These are phyloP conservation scores for Fraxinus ornus DNA, from an alignment of 305 asterid species.

Conservation along the genomic window DNA sequence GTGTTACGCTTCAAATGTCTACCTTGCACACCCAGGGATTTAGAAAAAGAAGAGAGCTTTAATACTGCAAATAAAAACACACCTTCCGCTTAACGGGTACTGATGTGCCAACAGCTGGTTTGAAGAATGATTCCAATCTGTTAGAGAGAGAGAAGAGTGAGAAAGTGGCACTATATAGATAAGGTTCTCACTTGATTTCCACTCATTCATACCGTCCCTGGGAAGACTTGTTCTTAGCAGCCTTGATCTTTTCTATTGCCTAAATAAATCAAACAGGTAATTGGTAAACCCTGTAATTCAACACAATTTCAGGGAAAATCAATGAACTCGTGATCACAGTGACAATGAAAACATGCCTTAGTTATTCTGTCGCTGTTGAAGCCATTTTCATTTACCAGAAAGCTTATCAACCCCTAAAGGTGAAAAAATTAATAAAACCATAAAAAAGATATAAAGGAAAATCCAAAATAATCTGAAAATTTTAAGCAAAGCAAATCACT, in stretches of 20 bases:
- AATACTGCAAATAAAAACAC: neutral
- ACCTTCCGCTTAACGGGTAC: constrained; percentile 86
- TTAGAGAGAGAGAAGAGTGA: constrained; percentile 22
- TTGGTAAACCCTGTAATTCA: constrained; percentile 1
- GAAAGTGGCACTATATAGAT: constrained; percentile 17
- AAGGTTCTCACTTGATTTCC: constrained; percentile 1
- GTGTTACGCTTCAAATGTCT: constrained; percentile 1
- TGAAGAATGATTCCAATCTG: constrained; percentile 96
- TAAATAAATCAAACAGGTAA: constrained; percentile 28
- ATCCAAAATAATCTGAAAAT: constrained; percentile 12
- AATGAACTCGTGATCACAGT: neutral
- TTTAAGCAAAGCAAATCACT: constrained; percentile 41
- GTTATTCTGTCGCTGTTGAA: constrained; percentile 85
- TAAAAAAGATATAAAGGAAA: constrained; percentile 23
- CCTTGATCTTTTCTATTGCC: constrained; percentile 95
- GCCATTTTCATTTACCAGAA: constrained; percentile 87
- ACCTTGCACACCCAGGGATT: constrained; percentile 4
- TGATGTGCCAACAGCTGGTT: constrained; percentile 68
- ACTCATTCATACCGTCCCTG: constrained; percentile 73
- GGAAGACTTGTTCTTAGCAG: constrained; percentile 88
- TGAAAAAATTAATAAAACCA: constrained; percentile 12
- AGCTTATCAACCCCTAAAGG: constrained; percentile 70
- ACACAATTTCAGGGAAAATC: neutral
- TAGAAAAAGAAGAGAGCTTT: neutral
- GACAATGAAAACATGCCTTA: constrained; percentile 48